Conservation (phyloP, 257 asterid species). For the Penstemon davidsonii region DNA sequence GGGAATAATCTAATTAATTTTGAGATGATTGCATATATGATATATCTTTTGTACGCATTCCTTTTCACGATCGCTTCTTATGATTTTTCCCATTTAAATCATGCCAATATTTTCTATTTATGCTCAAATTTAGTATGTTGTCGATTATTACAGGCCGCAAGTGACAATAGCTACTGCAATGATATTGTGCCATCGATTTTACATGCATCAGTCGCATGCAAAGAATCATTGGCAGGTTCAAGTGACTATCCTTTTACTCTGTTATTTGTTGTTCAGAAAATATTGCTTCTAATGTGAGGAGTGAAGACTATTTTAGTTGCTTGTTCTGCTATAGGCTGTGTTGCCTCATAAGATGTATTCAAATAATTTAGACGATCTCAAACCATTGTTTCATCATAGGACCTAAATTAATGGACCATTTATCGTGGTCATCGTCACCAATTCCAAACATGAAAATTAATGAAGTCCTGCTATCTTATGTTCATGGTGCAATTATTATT, state of each 20-base stretch:
- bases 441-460: conserved; percentile 1
- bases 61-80: conserved; percentile 11
- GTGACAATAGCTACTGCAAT: conserved; percentile 60
- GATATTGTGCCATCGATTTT: conserved; percentile 64
- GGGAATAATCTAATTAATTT: neutral
- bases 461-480: conserved; percentile 3
- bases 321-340: neutral
- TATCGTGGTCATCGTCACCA: neutral
- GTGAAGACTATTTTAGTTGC: conserved; percentile 1
- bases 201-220: conserved; percentile 62
- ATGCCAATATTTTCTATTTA: neutral
- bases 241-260: conserved; percentile 20
- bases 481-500: conserved; percentile 25
- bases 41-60: neutral
- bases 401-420: neutral
- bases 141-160: conserved; percentile 53
- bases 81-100: neutral
- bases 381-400: neutral
- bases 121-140: conserved; percentile 22
- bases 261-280: neutral
- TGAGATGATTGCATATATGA: neutral
- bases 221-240: conserved; percentile 72
- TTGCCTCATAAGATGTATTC: conserved; percentile 18
- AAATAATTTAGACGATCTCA: neutral
- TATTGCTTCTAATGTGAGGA: conserved; percentile 10